Evolutionary conservation across 2,329 filamentous ascomycete species (phyloP).

Genomic region (Aspergillus intermedius): DNA sequence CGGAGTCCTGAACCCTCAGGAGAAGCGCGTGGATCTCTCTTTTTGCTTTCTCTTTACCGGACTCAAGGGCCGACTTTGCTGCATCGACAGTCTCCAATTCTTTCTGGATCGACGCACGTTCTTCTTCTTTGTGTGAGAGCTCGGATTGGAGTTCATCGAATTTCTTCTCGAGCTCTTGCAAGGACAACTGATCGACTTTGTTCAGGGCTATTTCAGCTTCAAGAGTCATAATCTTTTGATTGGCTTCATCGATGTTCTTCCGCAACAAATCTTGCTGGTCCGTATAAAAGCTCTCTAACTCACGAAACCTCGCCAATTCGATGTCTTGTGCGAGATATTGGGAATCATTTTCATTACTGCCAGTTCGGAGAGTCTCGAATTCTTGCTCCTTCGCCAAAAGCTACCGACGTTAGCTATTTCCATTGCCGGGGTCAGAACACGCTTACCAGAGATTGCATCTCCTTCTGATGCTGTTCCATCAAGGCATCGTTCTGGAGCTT

Average conservation of each 20-base stretch:
- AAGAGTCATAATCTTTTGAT: conserved; percentile 14
- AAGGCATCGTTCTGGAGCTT: conserved; percentile 15
- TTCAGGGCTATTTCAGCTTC: conserved; percentile 10
- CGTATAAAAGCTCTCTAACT: conserved; percentile 12
- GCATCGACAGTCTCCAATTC: conserved; percentile 9
- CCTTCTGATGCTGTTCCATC: conserved; percentile 6
- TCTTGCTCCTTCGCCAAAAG: conserved; percentile 12
- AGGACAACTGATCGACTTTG: conserved; percentile 3
- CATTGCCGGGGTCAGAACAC: no score
- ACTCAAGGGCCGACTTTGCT: conserved; percentile 12
- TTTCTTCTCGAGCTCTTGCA: conserved; percentile 9
- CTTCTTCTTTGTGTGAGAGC: conserved; percentile 23
- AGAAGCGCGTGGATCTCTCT: conserved; percentile 20
- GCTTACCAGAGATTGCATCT: conserved; percentile 16
- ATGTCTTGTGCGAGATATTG: conserved; percentile 9
- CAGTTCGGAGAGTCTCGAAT: conserved; percentile 13
- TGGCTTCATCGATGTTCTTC: conserved; percentile 14
- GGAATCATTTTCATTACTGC: conserved; percentile 7
- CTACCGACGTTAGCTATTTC: conserved; percentile 15
- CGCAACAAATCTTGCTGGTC: conserved; percentile 13
- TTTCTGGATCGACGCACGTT: conserved; percentile 11
- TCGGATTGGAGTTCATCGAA: conserved; percentile 10
- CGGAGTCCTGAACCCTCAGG: conserved; percentile 19
- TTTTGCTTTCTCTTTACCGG: conserved; percentile 14
- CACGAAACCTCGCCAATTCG: conserved; percentile 17